A percentile compares a stretch with the other conserved stretches of the same genome.
These are phyloP conservation scores for Fraxinus ornus DNA, from an alignment of 305 asterid species.

Conservation along the genomic window DNA sequence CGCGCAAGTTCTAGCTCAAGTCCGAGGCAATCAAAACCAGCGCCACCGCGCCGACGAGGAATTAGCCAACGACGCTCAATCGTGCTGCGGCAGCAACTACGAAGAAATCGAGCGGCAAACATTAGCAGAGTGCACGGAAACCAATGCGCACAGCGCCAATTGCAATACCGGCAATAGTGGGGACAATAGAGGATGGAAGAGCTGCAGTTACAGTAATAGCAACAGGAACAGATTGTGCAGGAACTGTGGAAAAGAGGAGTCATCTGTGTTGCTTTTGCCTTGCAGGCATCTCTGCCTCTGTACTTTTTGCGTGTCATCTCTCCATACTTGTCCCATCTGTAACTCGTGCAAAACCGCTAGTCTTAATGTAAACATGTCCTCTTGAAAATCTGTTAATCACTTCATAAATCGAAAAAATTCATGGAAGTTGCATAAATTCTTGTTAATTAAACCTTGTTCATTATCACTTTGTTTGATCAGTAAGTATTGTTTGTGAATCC, in stretches of 20 bases:
- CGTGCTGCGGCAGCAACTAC: slow-evolving; percentile 69
- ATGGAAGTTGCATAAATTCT: neutral
- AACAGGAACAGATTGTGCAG: slow-evolving; percentile 43
- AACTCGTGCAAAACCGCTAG: slow-evolving; percentile 53
- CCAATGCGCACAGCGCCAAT: neutral
- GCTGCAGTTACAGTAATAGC: neutral
- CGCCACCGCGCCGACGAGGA: slow-evolving; percentile 13
- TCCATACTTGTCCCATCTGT: slow-evolving; percentile 71
- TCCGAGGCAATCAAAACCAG: slow-evolving; percentile 37
- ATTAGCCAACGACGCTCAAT: slow-evolving; percentile 50
- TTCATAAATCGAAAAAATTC: neutral
- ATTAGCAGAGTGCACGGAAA: slow-evolving; percentile 11
- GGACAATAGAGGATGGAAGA: neutral
- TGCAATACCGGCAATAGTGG: neutral
- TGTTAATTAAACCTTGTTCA: neutral
- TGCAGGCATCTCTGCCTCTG: slow-evolving; percentile 90
- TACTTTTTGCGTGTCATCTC: slow-evolving; percentile 50
- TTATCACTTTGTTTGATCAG: neutral
- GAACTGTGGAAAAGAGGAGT: slow-evolving; percentile 66
- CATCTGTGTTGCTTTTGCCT: slow-evolving; percentile 70
- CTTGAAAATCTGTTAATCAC: slow-evolving; percentile 13
- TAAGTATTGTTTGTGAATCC: neutral
- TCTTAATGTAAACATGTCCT: slow-evolving; percentile 56
- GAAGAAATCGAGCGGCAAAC: slow-evolving; percentile 21
- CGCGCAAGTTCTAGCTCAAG: slow-evolving; percentile 60